These are phyloP conservation scores for Bonia amplexicaulis DNA, from an alignment of 176 grass and related monocot genomes.

Conservation along the genomic window DNA sequence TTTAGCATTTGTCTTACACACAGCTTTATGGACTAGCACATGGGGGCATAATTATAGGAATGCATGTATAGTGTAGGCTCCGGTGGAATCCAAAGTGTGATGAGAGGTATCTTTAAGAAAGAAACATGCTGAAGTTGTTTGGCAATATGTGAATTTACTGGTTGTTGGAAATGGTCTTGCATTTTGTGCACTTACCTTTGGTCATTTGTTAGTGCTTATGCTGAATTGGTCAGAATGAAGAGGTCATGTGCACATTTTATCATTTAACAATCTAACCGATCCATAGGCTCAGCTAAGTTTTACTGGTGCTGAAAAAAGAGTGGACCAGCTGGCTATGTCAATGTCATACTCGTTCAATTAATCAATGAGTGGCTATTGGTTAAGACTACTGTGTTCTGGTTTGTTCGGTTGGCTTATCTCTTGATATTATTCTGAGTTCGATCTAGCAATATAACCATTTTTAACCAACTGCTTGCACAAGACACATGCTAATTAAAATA, in stretches of 20 bases:
- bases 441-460: neutral
- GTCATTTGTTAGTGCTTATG: neutral
- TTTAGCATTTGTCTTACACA: neutral
- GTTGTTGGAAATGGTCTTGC: neutral
- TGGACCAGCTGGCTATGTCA: neutral
- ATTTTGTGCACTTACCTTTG: neutral
- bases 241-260: neutral
- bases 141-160: neutral
- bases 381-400: conserved; percentile 3
- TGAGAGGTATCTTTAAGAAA: neutral
- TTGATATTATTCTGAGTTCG: neutral
- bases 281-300: neutral
- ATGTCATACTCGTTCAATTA: neutral
- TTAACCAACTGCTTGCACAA: neutral
- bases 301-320: neutral
- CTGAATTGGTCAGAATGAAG: conserved; percentile 2
- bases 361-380: neutral
- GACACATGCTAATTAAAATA: neutral
- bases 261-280: neutral
- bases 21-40: neutral
- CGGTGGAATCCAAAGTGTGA: neutral
- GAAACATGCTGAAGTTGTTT: neutral
- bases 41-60: neutral
- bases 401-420: neutral
- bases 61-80: neutral